Percentiles rank a stretch among this genome's conserved stretches.
Evolutionary conservation across 441 rosid species (phyloP).

Genomic region (Eutrema salsugineum): DNA sequence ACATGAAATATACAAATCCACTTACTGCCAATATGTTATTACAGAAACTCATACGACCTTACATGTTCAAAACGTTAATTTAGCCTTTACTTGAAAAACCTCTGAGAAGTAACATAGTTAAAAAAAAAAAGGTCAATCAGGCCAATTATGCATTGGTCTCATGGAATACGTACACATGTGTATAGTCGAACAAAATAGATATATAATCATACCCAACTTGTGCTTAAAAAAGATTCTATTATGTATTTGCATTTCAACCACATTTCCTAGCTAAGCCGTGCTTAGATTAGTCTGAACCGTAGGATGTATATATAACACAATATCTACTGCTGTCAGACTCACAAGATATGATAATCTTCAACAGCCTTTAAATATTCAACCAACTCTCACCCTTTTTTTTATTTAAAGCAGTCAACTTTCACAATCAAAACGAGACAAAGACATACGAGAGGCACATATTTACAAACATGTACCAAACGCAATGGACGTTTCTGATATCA

Average conservation of each 20-base stretch:
- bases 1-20: too few species aligned
- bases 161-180: too few species aligned
- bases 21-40: too few species aligned
- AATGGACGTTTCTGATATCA: constrained; percentile 5
- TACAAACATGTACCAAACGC: constrained; percentile 4
- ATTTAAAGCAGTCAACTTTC: neutral
- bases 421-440: constrained; percentile 19
- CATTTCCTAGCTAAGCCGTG: neutral
- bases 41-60: too few species aligned
- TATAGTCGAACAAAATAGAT: too few species aligned
- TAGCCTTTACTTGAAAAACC: too few species aligned
- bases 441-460: constrained; percentile 4
- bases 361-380: neutral
- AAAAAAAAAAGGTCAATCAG: too few species aligned
- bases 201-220: too few species aligned
- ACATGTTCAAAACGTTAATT: too few species aligned
- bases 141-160: too few species aligned
- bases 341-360: neutral
- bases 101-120: too few species aligned
- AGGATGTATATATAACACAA: neutral
- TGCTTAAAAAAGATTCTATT: too few species aligned
- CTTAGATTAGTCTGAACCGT: neutral
- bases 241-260: neutral
- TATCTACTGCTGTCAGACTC: neutral
- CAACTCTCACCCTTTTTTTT: neutral